Conservation (phyloP, 192 early-diverging fungal species). For the Dissophora globulifera region DNA sequence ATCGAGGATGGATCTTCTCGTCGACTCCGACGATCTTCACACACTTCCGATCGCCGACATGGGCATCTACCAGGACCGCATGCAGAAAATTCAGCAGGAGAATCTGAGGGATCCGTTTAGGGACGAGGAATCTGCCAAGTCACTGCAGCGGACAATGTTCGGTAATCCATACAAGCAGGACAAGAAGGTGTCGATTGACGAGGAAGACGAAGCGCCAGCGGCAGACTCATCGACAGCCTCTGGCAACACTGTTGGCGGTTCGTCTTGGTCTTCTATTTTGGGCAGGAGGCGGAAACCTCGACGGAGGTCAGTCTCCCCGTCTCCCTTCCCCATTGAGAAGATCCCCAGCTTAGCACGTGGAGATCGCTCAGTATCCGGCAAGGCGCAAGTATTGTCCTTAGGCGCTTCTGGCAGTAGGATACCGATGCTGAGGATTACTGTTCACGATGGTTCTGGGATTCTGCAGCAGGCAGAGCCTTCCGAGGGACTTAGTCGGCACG, state of each 20-base stretch:
- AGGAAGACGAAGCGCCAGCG: conserved; percentile 56
- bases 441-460: conserved; percentile 38
- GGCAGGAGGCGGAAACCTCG: conserved; percentile 44
- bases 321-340: conserved; percentile 40
- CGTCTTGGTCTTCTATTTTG: conserved; percentile 40
- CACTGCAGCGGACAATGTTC: conserved; percentile 72
- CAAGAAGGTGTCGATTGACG: conserved; percentile 57
- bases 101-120: conserved; percentile 72
- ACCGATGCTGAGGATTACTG: conserved; percentile 22
- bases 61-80: conserved; percentile 72
- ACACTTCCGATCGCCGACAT: conserved; percentile 76
- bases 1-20: conserved; percentile 49
- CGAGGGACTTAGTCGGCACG: conserved; percentile 10
- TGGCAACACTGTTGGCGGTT: conserved; percentile 11
- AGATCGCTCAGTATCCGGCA: conserved; percentile 19
- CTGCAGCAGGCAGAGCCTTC: not conserved
- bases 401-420: conserved; percentile 9
- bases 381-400: conserved; percentile 21
- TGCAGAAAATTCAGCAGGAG: conserved; percentile 62
- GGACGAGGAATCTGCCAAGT: conserved; percentile 69
- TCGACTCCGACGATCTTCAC: conserved; percentile 69
- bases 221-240: conserved; percentile 30
- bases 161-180: conserved; percentile 78
- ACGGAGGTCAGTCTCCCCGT: conserved; percentile 31
- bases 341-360: conserved; percentile 33